Base-by-base conservation (phyloP, 192 early-diverging fungal species). In the Gaertneriomyces semiglobifer region DNA sequence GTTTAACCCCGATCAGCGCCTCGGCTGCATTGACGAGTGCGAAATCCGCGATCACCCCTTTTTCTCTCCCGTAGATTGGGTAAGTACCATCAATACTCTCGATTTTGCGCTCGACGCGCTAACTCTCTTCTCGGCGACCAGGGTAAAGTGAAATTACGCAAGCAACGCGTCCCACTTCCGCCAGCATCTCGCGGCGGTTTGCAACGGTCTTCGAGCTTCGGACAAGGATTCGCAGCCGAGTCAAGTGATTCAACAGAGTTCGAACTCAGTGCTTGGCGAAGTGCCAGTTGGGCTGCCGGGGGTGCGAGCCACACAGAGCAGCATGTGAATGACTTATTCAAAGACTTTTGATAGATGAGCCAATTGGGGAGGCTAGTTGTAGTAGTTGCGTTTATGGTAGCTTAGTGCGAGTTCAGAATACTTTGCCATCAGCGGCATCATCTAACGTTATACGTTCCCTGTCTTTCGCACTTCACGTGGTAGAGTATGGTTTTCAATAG, bases 111-210 rank as follows among this genome's bases (percentile, higher is more conserved):
- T 33, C 25, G 25, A 33, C 25, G 25, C 2, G 25, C 25, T 33
- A 33, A 33, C 25, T 33, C 2, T 33, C 25, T 33, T 33, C 25
- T 33, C 25, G 25, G 25, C 25, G 25, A 33, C 25, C 25, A 33
- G 25, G 88, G 53, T 88, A 83, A 38, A 71, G 95, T 47, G 70
- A 68, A 68, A 40, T 50, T 33, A 39, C 57, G 66, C 19, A 60
- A 60, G 20, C 66, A 68, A 39, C 43, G 25, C 19, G 16, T 42
- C 0, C 14, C 25, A 5, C 39, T 53, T 44, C n/a, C 11, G 10
- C n/a, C 38, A 33, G 25, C 25, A 2, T 33, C 25, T 33, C 25
- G 25, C 6, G 25, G 16, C 14, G 44, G 39, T 5, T 20, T 44
- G 51, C 45, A 44, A 16, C 45, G 62, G 33, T 63, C 62, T 10